Percentiles rank a stretch among this genome's conserved stretches.
Conservation (phyloP, 1,284 basidiomycete species). For the Exsudoporus floridanus region DNA sequence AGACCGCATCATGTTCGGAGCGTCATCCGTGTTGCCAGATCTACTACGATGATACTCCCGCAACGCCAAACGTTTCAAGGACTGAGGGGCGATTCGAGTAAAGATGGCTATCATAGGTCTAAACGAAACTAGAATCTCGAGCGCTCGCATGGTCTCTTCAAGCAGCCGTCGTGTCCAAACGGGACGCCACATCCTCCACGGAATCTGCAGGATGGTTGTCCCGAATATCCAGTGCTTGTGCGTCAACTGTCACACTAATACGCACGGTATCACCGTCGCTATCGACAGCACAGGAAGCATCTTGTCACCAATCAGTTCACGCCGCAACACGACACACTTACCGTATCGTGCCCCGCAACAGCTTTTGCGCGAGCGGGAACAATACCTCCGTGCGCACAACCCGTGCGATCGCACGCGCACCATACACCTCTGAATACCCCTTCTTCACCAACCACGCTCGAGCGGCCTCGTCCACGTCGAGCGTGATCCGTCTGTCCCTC, state of each 20-base stretch:
- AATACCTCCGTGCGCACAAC: conserved; percentile 78
- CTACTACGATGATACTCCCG: no score
- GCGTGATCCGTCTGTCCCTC: conserved; percentile 61
- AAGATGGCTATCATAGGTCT: background rate
- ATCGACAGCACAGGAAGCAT: background rate
- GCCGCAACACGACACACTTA: conserved; percentile 31
- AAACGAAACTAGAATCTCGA: background rate
- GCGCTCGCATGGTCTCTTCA: background rate
- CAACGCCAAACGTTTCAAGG: background rate
- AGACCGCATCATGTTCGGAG: no score
- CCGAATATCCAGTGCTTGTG: conserved; percentile 26
- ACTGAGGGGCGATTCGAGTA: background rate
- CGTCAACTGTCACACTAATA: conserved; percentile 20
- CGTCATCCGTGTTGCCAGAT: no score
- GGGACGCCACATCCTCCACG: conserved; percentile 9
- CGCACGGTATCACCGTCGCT: conserved; percentile 38
- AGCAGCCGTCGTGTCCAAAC: background rate
- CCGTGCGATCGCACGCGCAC: conserved; percentile 81
- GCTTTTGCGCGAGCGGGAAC: conserved; percentile 74
- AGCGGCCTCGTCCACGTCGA: conserved; percentile 70
- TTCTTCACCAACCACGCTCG: conserved; percentile 72
- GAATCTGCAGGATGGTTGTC: conserved; percentile 37
- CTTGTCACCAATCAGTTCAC: background rate
- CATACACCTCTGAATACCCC: conserved; percentile 86
- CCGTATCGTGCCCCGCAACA: conserved; percentile 76